These are phyloP conservation scores for Ceratocystis smalleyi DNA, from an alignment of 2,329 filamentous ascomycete genomes.

Conservation along the genomic window DNA sequence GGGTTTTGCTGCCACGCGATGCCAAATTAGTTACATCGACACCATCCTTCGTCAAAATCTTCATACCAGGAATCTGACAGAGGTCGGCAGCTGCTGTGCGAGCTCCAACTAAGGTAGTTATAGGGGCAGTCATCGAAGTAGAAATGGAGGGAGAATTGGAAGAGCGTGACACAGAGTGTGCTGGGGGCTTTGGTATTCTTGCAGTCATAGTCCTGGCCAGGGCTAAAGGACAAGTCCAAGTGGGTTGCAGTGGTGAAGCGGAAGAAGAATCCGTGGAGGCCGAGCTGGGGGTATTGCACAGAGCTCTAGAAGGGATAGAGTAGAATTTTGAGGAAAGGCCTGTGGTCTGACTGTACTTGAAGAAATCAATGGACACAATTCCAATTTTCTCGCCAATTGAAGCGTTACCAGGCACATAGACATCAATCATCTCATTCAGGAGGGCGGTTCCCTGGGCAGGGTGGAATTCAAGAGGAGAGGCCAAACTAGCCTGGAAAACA, in stretches of 20 bases:
- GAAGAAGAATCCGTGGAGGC: slow-evolving; percentile 12
- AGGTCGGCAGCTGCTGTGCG: slow-evolving; percentile 28
- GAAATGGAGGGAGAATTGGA: not conserved
- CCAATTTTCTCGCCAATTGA: slow-evolving; percentile 44
- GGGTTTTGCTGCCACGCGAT: slow-evolving; percentile 48
- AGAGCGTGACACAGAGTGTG: not conserved
- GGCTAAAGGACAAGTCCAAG: not conserved
- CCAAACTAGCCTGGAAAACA: slow-evolving; percentile 38
- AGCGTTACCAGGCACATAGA: slow-evolving; percentile 38
- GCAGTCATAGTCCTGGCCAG: slow-evolving; percentile 13
- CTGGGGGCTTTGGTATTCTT: slow-evolving; percentile 11
- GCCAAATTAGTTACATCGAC: slow-evolving; percentile 47
- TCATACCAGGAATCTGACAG: slow-evolving; percentile 45
- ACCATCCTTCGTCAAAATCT: slow-evolving; percentile 49
- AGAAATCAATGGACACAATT: slow-evolving; percentile 43
- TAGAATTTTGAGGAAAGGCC: slow-evolving; percentile 48
- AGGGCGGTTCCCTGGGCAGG: slow-evolving; percentile 48
- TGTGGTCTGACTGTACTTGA: slow-evolving; percentile 36
- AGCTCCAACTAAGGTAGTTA: not conserved
- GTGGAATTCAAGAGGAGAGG: slow-evolving; percentile 48
- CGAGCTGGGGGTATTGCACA: slow-evolving; percentile 10
- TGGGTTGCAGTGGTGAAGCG: not conserved
- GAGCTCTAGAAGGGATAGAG: slow-evolving; percentile 29
- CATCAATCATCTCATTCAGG: slow-evolving; percentile 43
- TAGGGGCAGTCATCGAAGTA: not conserved